phyloP scores from a whole-genome alignment of 2,329 filamentous ascomycete genomes.

The Calonectria pauciramosa region DNA sequence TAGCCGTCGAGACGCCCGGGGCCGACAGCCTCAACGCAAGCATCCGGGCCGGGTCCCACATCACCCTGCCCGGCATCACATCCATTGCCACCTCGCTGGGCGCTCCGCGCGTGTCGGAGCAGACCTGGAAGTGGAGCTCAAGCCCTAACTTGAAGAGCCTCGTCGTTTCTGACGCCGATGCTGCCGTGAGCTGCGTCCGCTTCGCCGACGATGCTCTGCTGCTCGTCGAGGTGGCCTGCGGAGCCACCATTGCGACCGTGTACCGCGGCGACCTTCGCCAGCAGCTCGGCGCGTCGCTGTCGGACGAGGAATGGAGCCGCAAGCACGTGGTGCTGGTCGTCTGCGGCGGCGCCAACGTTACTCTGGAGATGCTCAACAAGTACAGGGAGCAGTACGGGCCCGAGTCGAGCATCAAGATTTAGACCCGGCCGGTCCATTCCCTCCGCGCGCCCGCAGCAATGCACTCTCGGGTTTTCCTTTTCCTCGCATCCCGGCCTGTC shows the following conservation, averaged over 20 bases:
- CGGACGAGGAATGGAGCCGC: conserved; percentile 70
- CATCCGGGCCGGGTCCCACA: conserved; percentile 67
- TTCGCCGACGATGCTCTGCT: conserved; percentile 87
- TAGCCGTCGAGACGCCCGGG: conserved; percentile 83
- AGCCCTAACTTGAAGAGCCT: conserved; percentile 53
- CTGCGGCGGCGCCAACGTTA: conserved; percentile 83
- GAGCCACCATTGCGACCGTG: conserved; percentile 79
- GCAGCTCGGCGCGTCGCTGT: conserved; percentile 66
- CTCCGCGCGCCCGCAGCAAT: background rate
- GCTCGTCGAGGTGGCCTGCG: conserved; percentile 88
- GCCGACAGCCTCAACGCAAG: conserved; percentile 78
- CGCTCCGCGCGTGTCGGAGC: conserved; percentile 76
- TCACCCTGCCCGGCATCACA: conserved; percentile 79
- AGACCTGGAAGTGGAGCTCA: conserved; percentile 75
- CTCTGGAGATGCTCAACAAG: conserved; percentile 69
- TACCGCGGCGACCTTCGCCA: conserved; percentile 75
- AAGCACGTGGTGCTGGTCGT: conserved; percentile 87
- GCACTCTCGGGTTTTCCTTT: background rate
- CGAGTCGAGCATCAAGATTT: conserved; percentile 50
- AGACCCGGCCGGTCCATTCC: background rate
- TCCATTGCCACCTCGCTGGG: conserved; percentile 82
- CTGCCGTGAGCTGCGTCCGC: conserved; percentile 80
- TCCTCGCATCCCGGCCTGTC: background rate
- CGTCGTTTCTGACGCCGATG: conserved; percentile 70
- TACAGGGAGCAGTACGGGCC: conserved; percentile 65